Evolutionary conservation across 1,284 basidiomycete genomes (phyloP).

Genomic region (Agaricales sp.): DNA sequence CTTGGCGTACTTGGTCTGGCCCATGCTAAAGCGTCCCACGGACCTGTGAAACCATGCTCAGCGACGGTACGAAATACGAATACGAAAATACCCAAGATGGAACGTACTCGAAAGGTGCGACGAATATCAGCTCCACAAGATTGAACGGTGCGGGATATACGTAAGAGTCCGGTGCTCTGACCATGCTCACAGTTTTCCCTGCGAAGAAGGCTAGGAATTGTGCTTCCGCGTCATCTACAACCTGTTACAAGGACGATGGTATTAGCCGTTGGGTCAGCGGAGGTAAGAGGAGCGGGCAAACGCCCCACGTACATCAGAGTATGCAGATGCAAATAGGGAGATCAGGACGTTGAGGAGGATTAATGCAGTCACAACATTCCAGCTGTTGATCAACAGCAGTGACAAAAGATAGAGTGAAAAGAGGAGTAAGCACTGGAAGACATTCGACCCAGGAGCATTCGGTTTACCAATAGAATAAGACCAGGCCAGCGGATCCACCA

Average conservation of each 20-base stretch:
- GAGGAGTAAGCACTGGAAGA: background rate
- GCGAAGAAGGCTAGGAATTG: constrained; percentile 87
- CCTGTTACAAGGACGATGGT: constrained; percentile 20
- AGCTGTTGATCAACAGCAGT: constrained; percentile 35
- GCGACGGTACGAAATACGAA: too few relatives aligned
- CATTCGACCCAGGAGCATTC: constrained; percentile 1
- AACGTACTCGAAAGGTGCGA: constrained; percentile 80
- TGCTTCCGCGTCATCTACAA: constrained; percentile 56
- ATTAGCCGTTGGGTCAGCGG: too few relatives aligned
- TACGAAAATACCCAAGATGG: too few relatives aligned
- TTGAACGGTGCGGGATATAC: constrained; percentile 79
- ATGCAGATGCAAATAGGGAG: constrained; percentile 88
- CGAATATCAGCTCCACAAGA: constrained; percentile 69
- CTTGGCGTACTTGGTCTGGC: constrained; percentile 41
- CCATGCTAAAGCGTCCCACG: constrained; percentile 28
- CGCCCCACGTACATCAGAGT: constrained; percentile 61
- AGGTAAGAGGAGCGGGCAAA: constrained; percentile 2
- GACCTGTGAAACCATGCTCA: constrained; percentile 31
- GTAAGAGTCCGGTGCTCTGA: constrained; percentile 74
- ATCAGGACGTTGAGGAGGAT: constrained; percentile 92
- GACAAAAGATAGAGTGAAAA: constrained; percentile 2
- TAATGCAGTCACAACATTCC: constrained; percentile 82
- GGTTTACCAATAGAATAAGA: constrained; percentile 72
- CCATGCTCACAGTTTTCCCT: constrained; percentile 72
- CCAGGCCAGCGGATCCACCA: constrained; percentile 54